These are phyloP conservation scores for Acacia confusa DNA, from an alignment of 306 rosid species.

Conservation along the genomic window DNA sequence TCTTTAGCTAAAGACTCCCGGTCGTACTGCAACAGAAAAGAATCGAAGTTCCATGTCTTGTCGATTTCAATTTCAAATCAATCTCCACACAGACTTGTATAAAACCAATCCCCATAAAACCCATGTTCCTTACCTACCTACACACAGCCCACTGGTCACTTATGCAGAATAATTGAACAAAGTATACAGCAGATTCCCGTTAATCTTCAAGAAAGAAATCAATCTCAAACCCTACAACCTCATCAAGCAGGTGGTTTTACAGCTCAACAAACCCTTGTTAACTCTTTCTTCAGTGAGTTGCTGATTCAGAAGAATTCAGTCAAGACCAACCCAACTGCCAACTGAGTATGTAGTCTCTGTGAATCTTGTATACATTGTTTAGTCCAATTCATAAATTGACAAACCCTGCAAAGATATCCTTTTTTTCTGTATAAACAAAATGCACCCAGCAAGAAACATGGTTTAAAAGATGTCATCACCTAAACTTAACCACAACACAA, in stretches of 20 bases:
- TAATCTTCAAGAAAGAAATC: conserved; percentile 55
- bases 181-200: conserved; percentile 45
- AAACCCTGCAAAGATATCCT: conserved; percentile 36
- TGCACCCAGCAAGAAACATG: conserved; percentile 33
- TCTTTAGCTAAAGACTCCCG: background rate
- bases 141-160: conserved; percentile 38
- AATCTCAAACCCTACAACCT: conserved; percentile 52
- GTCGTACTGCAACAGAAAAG: conserved; percentile 17
- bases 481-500: conserved; percentile 68
- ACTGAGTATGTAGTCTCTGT: conserved; percentile 32
- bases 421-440: conserved; percentile 46
- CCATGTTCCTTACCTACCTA: conserved; percentile 43
- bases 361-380: conserved; percentile 27
- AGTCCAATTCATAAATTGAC: conserved; percentile 36
- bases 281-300: conserved; percentile 22
- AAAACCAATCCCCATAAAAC: conserved; percentile 28
- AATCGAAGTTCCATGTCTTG: conserved; percentile 8
- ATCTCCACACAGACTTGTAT: conserved; percentile 15
- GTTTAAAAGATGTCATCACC: conserved; percentile 34
- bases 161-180: conserved; percentile 33
- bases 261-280: conserved; percentile 32
- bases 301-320: conserved; percentile 24
- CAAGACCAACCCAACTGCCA: conserved; percentile 40
- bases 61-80: conserved; percentile 24
- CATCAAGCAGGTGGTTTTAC: conserved; percentile 40